phyloP scores from a whole-genome alignment of 2,329 filamentous ascomycete species.

The Corynespora cassiicola region DNA sequence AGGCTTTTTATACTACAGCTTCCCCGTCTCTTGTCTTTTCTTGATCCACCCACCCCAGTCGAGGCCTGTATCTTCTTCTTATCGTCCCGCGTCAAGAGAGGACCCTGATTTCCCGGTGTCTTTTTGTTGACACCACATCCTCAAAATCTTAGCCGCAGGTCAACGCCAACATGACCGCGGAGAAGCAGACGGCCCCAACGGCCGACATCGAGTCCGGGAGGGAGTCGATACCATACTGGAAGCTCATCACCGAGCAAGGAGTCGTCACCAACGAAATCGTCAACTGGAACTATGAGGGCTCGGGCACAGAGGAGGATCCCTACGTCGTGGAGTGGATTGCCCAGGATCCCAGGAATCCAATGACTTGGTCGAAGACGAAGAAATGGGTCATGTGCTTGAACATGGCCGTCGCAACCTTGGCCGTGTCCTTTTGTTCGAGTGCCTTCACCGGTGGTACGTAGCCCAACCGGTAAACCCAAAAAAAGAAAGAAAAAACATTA shows the following conservation, averaged over 20 bases:
- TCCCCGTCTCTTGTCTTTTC: too few species aligned
- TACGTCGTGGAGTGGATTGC: constrained; percentile 56
- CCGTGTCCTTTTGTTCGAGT: constrained; percentile 52
- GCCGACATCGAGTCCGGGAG: constrained; percentile 41
- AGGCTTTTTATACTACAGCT: too few species aligned
- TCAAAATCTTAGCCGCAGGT: too few species aligned
- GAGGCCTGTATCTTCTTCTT: too few species aligned
- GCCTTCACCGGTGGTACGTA: constrained; percentile 47
- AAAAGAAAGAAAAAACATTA: background rate
- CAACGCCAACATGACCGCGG: constrained; percentile 4
- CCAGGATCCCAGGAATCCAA: constrained; percentile 54
- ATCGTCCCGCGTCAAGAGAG: too few species aligned
- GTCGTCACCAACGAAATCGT: constrained; percentile 43
- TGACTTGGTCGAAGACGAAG: constrained; percentile 45
- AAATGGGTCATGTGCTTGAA: constrained; percentile 51
- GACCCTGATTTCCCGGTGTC: too few species aligned
- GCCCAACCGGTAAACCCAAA: background rate
- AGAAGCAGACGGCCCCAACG: too few species aligned
- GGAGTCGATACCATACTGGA: constrained; percentile 42
- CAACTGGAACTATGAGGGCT: constrained; percentile 50
- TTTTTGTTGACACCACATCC: too few species aligned
- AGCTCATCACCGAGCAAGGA: constrained; percentile 45
- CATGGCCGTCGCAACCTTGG: constrained; percentile 51
- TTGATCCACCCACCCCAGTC: too few species aligned
- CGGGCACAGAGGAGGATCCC: constrained; percentile 52